Evolutionary conservation across 352 stramenopile species (phyloP), one percentile per base, ranked within the genome.

Genomic region (Pythium insidiosum): DNA sequence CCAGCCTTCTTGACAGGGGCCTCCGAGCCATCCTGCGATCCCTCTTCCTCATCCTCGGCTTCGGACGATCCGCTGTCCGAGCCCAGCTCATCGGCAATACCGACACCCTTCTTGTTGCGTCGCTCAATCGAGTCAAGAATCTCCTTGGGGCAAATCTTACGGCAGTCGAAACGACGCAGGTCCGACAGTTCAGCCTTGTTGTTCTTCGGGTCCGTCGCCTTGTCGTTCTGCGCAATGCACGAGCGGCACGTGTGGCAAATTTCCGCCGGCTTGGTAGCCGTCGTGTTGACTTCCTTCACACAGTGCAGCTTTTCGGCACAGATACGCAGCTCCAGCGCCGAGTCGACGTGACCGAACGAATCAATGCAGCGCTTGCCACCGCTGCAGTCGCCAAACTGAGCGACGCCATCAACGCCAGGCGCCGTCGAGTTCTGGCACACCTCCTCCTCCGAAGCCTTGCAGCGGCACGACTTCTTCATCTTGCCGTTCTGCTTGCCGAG

Each of bases 201-300:
- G 41, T 66, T 58, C n/a, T 62, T 61, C 5, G 61, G 65, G n/a
- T n/a, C n/a, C n/a, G n/a, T n/a, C n/a, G n/a, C n/a, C n/a, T n/a
- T n/a, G 49, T 84, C 70, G 56, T 87, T 87, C 62, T 87, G 73
- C 13, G 68, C 61, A 42, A 84, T 84, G 59, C 77, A 89, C 51
- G 72, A 86, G 55, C 78, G 76, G 56, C 77, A 89, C 56, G 77
- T 89, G 67, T 87, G 73, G 60, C 77, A 89, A 38, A 88, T 84
- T 38, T 73, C 60, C 1, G 69, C 72, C 6, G 67, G 66, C 45
- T 75, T 50, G 4, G 68, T 77, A 1, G 68, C 77, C 12, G 56
- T 72, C 28, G 77, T 79, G 61, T 87, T 81, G 42, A 80, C 43
- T 38, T 87, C 73, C 56, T 80, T 61, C 5, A 89, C 61, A 37